Evolutionary conservation across 1,284 basidiomycete species (phyloP).

Genomic region (Trichosporon ovoides): DNA sequence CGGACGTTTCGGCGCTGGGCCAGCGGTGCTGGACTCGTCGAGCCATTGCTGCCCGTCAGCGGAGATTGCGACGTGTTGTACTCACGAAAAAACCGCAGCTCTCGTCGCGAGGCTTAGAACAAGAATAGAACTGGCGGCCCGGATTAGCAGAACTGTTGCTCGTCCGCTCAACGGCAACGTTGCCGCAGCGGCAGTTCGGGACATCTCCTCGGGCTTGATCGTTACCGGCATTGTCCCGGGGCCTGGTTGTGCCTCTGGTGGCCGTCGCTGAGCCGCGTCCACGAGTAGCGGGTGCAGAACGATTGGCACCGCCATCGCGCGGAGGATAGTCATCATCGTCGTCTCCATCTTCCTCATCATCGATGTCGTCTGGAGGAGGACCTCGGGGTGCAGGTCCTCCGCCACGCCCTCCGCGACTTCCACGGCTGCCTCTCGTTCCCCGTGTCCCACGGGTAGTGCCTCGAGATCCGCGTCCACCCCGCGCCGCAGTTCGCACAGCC

Average conservation of each 20-base stretch:
- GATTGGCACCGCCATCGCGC: conserved; percentile 22
- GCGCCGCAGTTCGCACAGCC: conserved; percentile 39
- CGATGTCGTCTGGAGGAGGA: conserved; percentile 6
- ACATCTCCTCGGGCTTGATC: conserved; percentile 59
- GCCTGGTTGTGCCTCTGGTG: background rate
- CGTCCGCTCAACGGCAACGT: background rate
- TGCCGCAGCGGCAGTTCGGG: conserved; percentile 52
- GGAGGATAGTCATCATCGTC: conserved; percentile 20
- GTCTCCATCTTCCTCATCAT: conserved; percentile 27
- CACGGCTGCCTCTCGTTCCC: conserved; percentile 15
- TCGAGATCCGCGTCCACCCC: conserved; percentile 37
- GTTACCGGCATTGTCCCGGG: background rate
- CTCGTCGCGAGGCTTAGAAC: conserved; percentile 53
- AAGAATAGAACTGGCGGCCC: conserved; percentile 63
- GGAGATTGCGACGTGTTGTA: background rate
- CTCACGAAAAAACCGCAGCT: conserved; percentile 63
- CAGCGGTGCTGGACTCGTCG: conserved; percentile 46
- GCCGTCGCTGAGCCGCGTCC: conserved; percentile 13
- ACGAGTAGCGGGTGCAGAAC: conserved; percentile 21
- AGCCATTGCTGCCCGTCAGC: conserved; percentile 54
- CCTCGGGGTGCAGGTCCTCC: conserved; percentile 7
- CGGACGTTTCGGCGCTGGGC: conserved; percentile 7
- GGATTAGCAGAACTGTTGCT: conserved; percentile 54
- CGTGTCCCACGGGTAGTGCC: conserved; percentile 29
- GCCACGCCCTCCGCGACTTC: conserved; percentile 22